Evolutionary conservation across 371 early-diverging fungal species (phyloP), one percentile per base, ranked within the genome.

Genomic region (Mucor sp.): DNA sequence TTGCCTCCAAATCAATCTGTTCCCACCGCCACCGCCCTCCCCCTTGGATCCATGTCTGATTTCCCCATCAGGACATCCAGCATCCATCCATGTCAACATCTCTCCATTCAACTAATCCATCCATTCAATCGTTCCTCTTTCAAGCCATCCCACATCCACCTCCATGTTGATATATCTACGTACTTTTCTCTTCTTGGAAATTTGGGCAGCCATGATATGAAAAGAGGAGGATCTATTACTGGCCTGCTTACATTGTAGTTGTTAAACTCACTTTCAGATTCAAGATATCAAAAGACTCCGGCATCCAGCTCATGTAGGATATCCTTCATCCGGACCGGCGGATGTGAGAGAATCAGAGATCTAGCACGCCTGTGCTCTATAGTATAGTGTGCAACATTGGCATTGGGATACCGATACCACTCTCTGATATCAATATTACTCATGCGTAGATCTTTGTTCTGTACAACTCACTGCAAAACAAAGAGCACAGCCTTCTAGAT

Each of bases 171-270:
- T 32, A 35, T 50, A 12, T 50, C 50, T 50, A 37, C 71, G 59
- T 81, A 87, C 90, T 87, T 90, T 90, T 82, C 90, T 88, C 88
- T 90, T 90, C 88, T 90, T 90, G 85, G 83, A 83, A 74, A 87
- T 86, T 74, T 86, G 84, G 69, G 78, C 79, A 72, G 79, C 77
- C 74, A 74, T 74, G 70, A 70, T 43, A 63, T 55, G 62, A 66
- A 70, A 74, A 74, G 74, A 70, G 64, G 67, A 25, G 63, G 63
- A 48, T 62, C 48, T 62, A 33, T 33, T 19, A 47, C 32, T 47
- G 30, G 28, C 15, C 57, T 56, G 32, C 17, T 32, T 33, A 28
- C 28, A 12, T 32, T 48, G 28, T 62, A 17, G 39, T 27, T 60
- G 50, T 50, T 50, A 23, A 50, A 12, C 50, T 9, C 25, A 21